Evolutionary conservation across 495 filamentous ascomycete genomes (phyloP), one percentile per base, ranked within the genome.

Genomic region (Annulohypoxylon moriforme): DNA sequence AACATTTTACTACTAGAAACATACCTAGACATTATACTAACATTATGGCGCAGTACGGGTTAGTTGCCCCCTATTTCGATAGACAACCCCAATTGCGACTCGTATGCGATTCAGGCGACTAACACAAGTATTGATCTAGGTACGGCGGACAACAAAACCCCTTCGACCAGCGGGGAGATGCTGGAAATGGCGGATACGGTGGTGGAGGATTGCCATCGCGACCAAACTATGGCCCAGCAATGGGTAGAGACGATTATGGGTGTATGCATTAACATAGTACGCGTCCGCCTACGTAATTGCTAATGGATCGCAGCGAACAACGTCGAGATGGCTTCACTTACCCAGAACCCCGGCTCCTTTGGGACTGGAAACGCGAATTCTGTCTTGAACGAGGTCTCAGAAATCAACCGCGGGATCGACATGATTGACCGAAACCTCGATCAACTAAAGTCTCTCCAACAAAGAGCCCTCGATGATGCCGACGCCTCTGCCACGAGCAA

Each of bases 341-440:
- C 78, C 40, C 76, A 80, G 72, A 88, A 88, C 60, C 81, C 79
- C 8, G 71, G 78, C 46, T 77, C 80, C 49, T 80, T 82, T 64
- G 80, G 77, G 53, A 79, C 81, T 11, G 71, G 70, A 62, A 89
- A 90, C 68, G 88, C 92, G 22, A 93, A 90, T 74, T 86, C 87
- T 42, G 89, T 96, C 73, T 85, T 98, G 50, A 91, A 96, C 80
- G 91, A 96, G 76, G 93, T 93, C 82, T 85, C 86, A 20, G 88
- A 91, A 42, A 90, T 97, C 80, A 89, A 91, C 79, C 84, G 86
- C 55, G 91, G 88, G 36, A 92, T 98, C 69, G 89, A 94, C 69
- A 83, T 86, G 63, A 86, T 97, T 60, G 89, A 97, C 76, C 80
- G 73, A 60, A 87, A 87, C 63, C 86, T 93, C 38, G 79, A 86